Evolutionary conservation across 306 rosid genomes (phyloP), one percentile per base, ranked within the genome.

Genomic region (Cucurbita ficifolia): DNA sequence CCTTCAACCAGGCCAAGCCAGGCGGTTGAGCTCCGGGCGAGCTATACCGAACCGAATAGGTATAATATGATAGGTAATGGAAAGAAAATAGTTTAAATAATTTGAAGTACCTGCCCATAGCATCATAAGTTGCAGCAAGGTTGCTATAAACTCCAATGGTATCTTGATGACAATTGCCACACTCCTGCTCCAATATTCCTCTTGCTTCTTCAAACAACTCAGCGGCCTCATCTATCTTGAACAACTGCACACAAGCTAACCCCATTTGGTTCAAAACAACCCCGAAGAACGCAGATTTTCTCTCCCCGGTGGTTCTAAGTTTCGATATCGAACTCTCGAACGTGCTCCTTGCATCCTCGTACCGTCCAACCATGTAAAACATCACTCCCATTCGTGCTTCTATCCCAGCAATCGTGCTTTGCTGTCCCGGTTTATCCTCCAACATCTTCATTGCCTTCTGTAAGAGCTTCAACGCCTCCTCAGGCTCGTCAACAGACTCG

Each of bases 261-360:
- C 99, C 99, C 99, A 95, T 91, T 83, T 95, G 99, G 81, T 95
- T 95, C 85, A 95, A 86, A 38, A 91, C 96, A 81, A 95, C 96
- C 5, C 99, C 99, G 78, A 95, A 95, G 84, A 95, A 95, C 10
- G 99, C 96, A 7, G 97, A 91, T 79, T 95, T 91, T 79, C 96
- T 91, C 85, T 95, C 99, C 73, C 99, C 99, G 13, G 96, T 86
- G 33, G 91, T 84, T 77, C 99, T 86, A 52, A 95, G 92, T 81
- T 95, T 95, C 38, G 82, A 81, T 65, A 95, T 83, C 51, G 99
- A 89, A 67, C 90, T 95, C 78, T 86, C 99, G 42, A 95, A 95
- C 22, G 88, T 82, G 77, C 53, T 89, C 83, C 99, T 84, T 2
- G 99, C 81, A 10, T 89, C 97, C 69, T 87, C 97, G 13, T 91